Conservation (phyloP, 805 yeast species). For the Cyberlindnera petersonii region DNA sequence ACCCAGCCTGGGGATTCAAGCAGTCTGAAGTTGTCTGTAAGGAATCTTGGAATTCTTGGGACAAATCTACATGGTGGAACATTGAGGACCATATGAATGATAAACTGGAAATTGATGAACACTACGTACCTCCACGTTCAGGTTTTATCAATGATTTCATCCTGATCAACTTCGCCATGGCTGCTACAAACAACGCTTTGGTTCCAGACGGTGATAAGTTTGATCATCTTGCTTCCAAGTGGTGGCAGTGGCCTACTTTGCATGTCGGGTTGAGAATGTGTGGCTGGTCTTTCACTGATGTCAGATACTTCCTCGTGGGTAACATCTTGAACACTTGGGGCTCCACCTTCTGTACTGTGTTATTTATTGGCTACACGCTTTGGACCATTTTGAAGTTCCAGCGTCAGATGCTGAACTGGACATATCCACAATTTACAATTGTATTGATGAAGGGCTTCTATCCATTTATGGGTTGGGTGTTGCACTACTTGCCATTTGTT, state of each 20-base stretch:
- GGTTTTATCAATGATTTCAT: constrained; percentile 71
- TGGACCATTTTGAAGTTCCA: constrained; percentile 55
- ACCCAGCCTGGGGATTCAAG: constrained; percentile 82
- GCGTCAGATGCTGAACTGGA: constrained; percentile 55
- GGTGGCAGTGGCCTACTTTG: constrained; percentile 87
- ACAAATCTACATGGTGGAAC: constrained; percentile 87
- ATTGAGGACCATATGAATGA: constrained; percentile 66
- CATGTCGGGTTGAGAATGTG: constrained; percentile 72
- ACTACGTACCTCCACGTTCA: constrained; percentile 57
- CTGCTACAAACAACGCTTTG: constrained; percentile 78
- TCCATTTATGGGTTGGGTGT: constrained; percentile 87
- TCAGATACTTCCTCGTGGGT: constrained; percentile 66
- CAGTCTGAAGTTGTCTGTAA: constrained; percentile 80
- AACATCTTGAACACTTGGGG: constrained; percentile 77
- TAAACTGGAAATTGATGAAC: constrained; percentile 50
- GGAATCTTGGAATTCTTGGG: constrained; percentile 50
- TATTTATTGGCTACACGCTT: constrained; percentile 41
- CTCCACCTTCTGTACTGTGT: constrained; percentile 52
- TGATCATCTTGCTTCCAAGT: constrained; percentile 64
- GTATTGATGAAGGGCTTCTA: constrained; percentile 64
- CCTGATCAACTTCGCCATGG: constrained; percentile 77
- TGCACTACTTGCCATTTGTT: constrained; percentile 85
- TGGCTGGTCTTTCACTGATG: constrained; percentile 55
- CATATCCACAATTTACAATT: constrained; percentile 36
- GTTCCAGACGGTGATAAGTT: constrained; percentile 74